Evolutionary conservation across 2,329 filamentous ascomycete genomes (phyloP).

Genomic region (Trichoderma breve): DNA sequence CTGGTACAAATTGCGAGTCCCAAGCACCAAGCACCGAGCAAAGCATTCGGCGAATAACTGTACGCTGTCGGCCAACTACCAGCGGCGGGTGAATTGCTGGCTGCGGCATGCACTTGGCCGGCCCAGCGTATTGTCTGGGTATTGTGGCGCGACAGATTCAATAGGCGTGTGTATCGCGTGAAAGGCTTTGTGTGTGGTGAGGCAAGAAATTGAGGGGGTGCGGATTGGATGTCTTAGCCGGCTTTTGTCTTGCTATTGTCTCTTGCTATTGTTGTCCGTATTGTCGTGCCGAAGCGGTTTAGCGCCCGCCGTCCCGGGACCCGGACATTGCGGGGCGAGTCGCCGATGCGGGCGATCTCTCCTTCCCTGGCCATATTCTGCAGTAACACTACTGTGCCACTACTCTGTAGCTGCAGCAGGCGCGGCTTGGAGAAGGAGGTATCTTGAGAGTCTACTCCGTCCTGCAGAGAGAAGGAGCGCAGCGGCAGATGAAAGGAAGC

Average conservation of each 20-base stretch:
- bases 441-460: neutral
- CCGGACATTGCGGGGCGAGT: constrained; percentile 20
- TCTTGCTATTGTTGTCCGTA: constrained; percentile 36
- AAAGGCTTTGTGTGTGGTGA: neutral
- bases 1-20: neutral
- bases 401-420: neutral
- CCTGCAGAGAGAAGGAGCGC: neutral
- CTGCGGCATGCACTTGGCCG: neutral
- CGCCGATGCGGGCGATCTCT: constrained; percentile 14
- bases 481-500: neutral
- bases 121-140: constrained; percentile 16
- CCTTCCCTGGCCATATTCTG: neutral
- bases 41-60: neutral
- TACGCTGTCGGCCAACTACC: neutral
- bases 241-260: constrained; percentile 33
- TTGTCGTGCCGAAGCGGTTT: constrained; percentile 30
- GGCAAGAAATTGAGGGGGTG: neutral
- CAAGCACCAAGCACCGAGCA: neutral
- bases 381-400: neutral
- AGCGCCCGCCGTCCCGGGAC: constrained; percentile 29
- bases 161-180: neutral
- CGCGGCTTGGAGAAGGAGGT: neutral
- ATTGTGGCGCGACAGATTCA: constrained; percentile 2
- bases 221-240: neutral
- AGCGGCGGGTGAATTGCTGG: neutral